Percentiles rank a stretch among this genome's conserved stretches.
phyloP scores from a whole-genome alignment of 495 filamentous ascomycete species.

The Aspergillus asperescens region DNA sequence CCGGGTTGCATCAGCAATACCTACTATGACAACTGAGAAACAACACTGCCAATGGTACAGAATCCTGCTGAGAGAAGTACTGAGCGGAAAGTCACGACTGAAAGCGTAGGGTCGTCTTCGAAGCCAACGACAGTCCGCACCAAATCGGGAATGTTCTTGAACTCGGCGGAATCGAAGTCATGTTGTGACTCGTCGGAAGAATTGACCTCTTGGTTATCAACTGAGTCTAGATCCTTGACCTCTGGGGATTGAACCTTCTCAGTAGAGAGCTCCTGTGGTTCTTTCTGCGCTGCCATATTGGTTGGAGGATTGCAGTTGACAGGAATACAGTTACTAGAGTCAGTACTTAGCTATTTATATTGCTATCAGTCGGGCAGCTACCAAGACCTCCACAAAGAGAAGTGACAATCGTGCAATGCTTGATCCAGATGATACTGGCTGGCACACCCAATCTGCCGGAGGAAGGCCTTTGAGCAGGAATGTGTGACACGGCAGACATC shows the following conservation, averaged over 20 bases:
- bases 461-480: not conserved
- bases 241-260: not conserved
- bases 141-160: conserved; percentile 1
- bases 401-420: too few relatives aligned
- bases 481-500: not conserved
- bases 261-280: not conserved
- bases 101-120: conserved; percentile 46
- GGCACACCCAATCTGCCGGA: too few relatives aligned
- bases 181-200: not conserved
- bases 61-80: conserved; percentile 50
- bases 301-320: too few relatives aligned
- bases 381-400: too few relatives aligned
- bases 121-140: conserved; percentile 51
- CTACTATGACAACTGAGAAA: conserved; percentile 45
- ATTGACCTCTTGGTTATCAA: not conserved
- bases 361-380: too few relatives aligned
- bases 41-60: conserved; percentile 48
- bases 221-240: not conserved
- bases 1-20: not conserved
- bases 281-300: not conserved
- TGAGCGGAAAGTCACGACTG: conserved; percentile 53
- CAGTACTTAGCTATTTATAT: not conserved
- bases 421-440: too few relatives aligned
- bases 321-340: too few relatives aligned
- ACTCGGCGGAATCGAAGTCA: not conserved